Base-by-base conservation (phyloP, 345 rosid species). In the Syzygium grande region DNA sequence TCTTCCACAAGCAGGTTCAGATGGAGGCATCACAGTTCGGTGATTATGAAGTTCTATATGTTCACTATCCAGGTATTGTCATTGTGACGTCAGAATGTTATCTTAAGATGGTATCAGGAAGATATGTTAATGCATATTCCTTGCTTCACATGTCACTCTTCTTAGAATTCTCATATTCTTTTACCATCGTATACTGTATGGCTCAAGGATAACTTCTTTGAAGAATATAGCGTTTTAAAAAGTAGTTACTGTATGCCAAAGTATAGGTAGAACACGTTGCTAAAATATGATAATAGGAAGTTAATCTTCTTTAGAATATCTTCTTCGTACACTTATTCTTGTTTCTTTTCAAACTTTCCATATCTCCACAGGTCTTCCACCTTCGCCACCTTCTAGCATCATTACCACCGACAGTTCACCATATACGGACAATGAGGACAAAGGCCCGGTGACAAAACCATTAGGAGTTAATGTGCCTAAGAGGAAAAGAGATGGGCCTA, bases 21-120 rank as follows among this genome's bases (percentile, higher is more conserved):
- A 88, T 93, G 49, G 92, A 92, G 87, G 84, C 89, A 80, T 91
- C 95, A 27, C 88, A 92, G 58, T 94, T 95, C 51, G 96, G 98
- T 85, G 87, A 92, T 91, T 93, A 93, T 84, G 94, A 95, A 89
- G 94, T 95, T 13, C 29, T 91, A 86, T 92, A 92, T 61, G 94
- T 95, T 65, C 93, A 11, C 79, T 95, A 95, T 91, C 95, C 95
- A 89, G 97, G 97, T 94, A 84, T 38, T 73, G 25, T 38, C 83
- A 38, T 73, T 73, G 15, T 73, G 49, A 19, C 21, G 49, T 34
- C 83, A 73, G 49, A 73, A 38, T 73, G 73, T 61, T n/a, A 38
- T 73, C 49, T 38, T 73, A 22, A 73, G 83, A 38, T 5, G 14
- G 9, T 73, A 73, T 38, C 25, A 38, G 49, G 49, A 73, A 34